A percentile compares a stretch with the other conserved stretches of the same genome.
Conservation (phyloP, 306 rosid genomes). For the Mucuna pruriens region DNA sequence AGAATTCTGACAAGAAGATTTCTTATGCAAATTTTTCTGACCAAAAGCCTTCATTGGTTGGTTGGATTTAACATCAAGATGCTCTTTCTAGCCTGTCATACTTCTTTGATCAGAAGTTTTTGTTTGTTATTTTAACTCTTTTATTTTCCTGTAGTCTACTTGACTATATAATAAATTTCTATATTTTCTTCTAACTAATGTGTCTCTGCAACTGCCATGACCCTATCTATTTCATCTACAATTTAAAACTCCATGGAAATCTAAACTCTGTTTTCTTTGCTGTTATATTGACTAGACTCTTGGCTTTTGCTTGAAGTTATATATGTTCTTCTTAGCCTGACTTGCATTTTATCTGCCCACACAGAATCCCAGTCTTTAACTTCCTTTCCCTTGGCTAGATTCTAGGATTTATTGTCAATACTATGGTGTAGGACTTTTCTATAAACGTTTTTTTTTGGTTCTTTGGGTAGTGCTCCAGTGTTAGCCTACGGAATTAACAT, state of each 20-base stretch:
- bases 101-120: no score
- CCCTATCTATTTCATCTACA: neutral
- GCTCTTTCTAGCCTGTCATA: no score
- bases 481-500: slow-evolving; percentile 23
- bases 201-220: slow-evolving; percentile 9
- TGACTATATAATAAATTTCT: neutral
- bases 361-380: neutral
- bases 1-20: no score
- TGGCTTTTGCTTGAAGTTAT: neutral
- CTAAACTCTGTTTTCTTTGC: neutral
- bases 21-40: no score
- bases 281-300: neutral
- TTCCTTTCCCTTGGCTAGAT: slow-evolving; percentile 31
- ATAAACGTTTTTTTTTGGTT: neutral
- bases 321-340: slow-evolving; percentile 22
- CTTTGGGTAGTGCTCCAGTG: neutral
- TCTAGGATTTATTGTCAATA: slow-evolving; percentile 19
- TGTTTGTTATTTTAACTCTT: slow-evolving; percentile 17
- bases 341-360: neutral
- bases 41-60: no score
- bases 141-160: neutral
- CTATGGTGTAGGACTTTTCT: slow-evolving; percentile 19
- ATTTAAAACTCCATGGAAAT: neutral
- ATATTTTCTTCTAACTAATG: neutral
- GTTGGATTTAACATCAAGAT: no score